Conservation (phyloP, 2,329 filamentous ascomycete genomes). For the Penicillium crustosum region DNA sequence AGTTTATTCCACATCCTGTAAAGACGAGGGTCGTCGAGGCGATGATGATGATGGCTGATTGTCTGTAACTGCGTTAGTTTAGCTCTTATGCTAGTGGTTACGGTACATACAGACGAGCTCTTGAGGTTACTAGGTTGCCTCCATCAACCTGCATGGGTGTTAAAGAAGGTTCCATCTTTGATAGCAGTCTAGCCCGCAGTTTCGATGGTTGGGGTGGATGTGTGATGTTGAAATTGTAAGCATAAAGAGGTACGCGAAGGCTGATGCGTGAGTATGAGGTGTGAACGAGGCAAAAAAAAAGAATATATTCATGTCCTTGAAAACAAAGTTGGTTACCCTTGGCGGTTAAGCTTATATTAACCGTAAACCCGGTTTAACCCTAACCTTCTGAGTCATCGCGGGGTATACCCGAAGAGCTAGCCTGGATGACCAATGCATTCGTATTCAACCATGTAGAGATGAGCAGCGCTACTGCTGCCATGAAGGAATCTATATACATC, state of each 20-base stretch:
- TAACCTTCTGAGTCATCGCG: slow-evolving; percentile 1
- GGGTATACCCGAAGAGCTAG: not conserved
- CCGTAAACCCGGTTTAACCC: not conserved
- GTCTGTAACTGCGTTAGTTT: slow-evolving; percentile 1
- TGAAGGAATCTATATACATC: too few species aligned
- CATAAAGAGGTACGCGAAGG: not conserved
- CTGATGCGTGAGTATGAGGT: not conserved
- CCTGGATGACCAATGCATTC: not conserved
- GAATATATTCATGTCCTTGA: not conserved
- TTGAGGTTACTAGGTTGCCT: not conserved
- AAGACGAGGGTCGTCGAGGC: slow-evolving; percentile 30
- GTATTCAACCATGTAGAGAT: not conserved
- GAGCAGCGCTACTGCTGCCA: not conserved
- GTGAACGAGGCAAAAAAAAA: not conserved
- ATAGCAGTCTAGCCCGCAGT: not conserved
- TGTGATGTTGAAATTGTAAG: not conserved
- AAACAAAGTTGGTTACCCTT: not conserved
- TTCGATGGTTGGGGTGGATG: not conserved
- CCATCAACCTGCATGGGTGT: slow-evolving; percentile 5
- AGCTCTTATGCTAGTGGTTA: too few species aligned
- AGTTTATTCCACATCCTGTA: slow-evolving; percentile 40
- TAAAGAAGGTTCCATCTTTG: not conserved
- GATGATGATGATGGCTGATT: slow-evolving; percentile 11
- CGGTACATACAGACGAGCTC: not conserved
- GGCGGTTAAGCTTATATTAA: not conserved